Evolutionary conservation across 2,329 filamentous ascomycete genomes (phyloP).

Genomic region (Plenodomus lindquistii): DNA sequence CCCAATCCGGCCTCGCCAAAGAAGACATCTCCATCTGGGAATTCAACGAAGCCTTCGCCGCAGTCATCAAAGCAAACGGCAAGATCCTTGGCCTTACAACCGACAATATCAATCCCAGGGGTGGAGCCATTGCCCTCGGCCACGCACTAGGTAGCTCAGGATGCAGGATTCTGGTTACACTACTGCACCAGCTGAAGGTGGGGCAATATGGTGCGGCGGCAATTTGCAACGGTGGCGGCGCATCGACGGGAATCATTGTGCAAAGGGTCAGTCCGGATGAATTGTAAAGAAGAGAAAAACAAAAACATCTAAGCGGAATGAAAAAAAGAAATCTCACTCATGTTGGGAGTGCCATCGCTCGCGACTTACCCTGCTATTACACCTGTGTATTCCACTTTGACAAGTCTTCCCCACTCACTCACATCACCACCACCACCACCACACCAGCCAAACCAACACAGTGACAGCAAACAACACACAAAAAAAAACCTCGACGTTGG

Average conservation of each 20-base stretch:
- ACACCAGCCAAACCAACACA: not conserved
- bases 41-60: conserved; percentile 97
- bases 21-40: conserved; percentile 95
- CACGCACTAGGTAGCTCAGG: conserved; percentile 94
- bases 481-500: conserved; percentile 30
- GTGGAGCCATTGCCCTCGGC: conserved; percentile 88
- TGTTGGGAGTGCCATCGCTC: no score
- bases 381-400: no score
- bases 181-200: conserved; percentile 87
- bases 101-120: conserved; percentile 82
- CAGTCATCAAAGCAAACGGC: conserved; percentile 91
- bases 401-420: no score
- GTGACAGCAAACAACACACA: not conserved
- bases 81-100: conserved; percentile 84
- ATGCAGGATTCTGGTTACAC: conserved; percentile 83
- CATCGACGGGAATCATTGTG: conserved; percentile 87
- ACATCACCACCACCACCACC: no score
- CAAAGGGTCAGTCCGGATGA: conserved; percentile 63
- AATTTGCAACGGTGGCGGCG: conserved; percentile 96
- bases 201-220: conserved; percentile 94
- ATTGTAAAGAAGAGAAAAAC: conserved; percentile 14
- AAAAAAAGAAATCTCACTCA: no score
- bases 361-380: no score
- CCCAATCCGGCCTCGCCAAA: conserved; percentile 86
- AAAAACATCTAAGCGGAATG: no score